Conservation (phyloP, 345 rosid species). For the Boechera retrofracta region DNA sequence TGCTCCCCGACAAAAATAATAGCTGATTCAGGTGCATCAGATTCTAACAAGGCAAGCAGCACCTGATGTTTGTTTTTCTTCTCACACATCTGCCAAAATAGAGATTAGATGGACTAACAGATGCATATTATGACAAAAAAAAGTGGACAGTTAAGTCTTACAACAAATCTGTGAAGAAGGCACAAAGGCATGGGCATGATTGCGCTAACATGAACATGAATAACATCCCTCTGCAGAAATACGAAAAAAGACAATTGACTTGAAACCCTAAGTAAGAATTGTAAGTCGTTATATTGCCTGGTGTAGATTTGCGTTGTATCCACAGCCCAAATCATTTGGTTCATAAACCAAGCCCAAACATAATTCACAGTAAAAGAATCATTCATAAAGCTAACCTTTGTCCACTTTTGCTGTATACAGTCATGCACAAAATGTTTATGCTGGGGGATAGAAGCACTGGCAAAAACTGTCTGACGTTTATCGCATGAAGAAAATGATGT, state of each 20-base stretch:
- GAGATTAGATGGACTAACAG: slow-evolving; percentile 20
- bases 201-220: slow-evolving; percentile 76
- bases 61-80: slow-evolving; percentile 58
- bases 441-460: slow-evolving; percentile 96
- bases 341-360: slow-evolving; percentile 3
- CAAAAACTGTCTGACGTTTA: slow-evolving; percentile 83
- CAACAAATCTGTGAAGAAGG: slow-evolving; percentile 73
- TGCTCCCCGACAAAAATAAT: slow-evolving; percentile 87
- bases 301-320: background rate
- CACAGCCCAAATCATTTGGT: slow-evolving; percentile 7
- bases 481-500: slow-evolving; percentile 72
- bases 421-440: slow-evolving; percentile 80
- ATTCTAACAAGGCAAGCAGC: slow-evolving; percentile 61
- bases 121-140: slow-evolving; percentile 13
- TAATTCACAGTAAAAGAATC: background rate
- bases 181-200: slow-evolving; percentile 76
- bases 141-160: slow-evolving; percentile 41
- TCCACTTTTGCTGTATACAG: slow-evolving; percentile 95
- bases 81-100: slow-evolving; percentile 58
- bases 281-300: background rate
- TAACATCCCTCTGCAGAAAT: slow-evolving; percentile 65
- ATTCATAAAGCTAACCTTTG: slow-evolving; percentile 61
- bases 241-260: slow-evolving; percentile 28
- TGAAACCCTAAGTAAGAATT: slow-evolving; percentile 18
- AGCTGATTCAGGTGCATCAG: slow-evolving; percentile 69